phyloP scores from a whole-genome alignment of 1,139 yeast genomes.

The Yamadazyma mexicana region DNA sequence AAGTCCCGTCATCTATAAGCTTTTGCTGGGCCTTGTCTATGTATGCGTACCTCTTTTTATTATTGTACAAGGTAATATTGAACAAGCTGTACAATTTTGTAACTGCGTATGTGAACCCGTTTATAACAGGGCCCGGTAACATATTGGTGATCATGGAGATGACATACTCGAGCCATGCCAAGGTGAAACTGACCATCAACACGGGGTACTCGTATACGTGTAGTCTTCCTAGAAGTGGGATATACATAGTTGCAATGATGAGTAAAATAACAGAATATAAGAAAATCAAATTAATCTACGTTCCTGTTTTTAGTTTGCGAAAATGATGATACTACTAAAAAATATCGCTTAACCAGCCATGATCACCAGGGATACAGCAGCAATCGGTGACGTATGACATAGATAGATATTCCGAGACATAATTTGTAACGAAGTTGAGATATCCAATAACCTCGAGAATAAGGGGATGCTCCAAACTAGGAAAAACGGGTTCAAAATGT shows the following conservation, averaged over 20 bases:
- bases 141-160: constrained; percentile 33
- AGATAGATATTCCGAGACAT: no score
- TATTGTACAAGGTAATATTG: constrained; percentile 19
- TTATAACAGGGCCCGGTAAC: constrained; percentile 34
- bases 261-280: no score
- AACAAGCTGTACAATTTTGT: constrained; percentile 28
- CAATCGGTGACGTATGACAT: no score
- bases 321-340: background rate
- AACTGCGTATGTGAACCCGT: constrained; percentile 29
- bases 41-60: constrained; percentile 10
- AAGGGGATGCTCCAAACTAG: no score
- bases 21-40: constrained; percentile 15
- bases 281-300: no score
- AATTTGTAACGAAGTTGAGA: no score
- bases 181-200: constrained; percentile 31
- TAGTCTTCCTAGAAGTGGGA: constrained; percentile 41
- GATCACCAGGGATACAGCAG: background rate
- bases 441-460: no score
- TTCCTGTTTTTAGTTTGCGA: no score
- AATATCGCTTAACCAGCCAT: background rate
- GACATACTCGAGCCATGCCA: constrained; percentile 44
- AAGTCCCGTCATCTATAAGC: constrained; percentile 8
- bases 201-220: constrained; percentile 38
- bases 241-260: constrained; percentile 25
- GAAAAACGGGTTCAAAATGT: background rate